phyloP scores from a whole-genome alignment of 78 protist species.

The Chrysochromulina parva region DNA sequence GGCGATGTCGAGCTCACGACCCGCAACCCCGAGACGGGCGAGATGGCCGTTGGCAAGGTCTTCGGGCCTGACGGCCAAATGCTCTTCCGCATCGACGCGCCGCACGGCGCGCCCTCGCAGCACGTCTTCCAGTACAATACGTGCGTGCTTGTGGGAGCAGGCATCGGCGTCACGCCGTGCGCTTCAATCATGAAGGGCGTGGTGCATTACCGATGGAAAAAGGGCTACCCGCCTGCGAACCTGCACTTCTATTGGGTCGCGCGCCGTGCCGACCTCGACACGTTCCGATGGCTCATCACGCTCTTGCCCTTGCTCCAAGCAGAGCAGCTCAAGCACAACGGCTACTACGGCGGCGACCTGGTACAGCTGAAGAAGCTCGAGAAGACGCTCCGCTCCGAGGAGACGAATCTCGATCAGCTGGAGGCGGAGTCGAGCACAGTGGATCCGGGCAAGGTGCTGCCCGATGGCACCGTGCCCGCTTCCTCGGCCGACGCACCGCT shows the following conservation, averaged over 20 bases:
- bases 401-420: no score
- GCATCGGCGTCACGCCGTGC: conserved; percentile 91
- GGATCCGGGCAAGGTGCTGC: no score
- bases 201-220: background rate
- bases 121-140: background rate
- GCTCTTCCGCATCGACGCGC: background rate
- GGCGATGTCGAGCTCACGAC: background rate
- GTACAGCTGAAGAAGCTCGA: background rate
- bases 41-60: background rate
- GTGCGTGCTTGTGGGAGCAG: background rate
- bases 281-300: background rate
- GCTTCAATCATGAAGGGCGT: conserved; percentile 78
- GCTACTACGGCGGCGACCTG: background rate
- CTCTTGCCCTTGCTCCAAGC: background rate
- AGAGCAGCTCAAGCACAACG: background rate
- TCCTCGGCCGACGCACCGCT: no score
- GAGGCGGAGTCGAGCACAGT: no score
- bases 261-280: background rate
- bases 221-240: background rate
- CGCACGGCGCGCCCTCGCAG: conserved; percentile 26
- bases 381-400: background rate
- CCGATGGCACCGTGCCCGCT: no score
- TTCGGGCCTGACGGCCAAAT: background rate
- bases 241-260: background rate
- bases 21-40: background rate